Evolutionary conservation across 1,284 basidiomycete species (phyloP), one percentile per base, ranked within the genome.

Genomic region (Cutaneotrichosporon sp.): DNA sequence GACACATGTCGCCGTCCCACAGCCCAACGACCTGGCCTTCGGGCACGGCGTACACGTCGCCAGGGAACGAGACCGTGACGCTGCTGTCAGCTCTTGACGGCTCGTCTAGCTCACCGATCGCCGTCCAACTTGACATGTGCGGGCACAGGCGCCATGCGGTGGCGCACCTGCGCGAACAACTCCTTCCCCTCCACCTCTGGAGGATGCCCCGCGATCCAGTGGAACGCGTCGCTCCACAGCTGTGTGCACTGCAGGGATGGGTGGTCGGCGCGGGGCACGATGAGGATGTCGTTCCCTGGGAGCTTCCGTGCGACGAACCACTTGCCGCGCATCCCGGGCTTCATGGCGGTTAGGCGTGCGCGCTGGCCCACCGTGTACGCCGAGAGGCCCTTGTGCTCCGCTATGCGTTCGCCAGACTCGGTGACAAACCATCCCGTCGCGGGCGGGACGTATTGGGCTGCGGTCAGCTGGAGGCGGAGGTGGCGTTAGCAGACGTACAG

Each of bases 311-410:
- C 87, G 0, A 97, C 91, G 70, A 88, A 95, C 82, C 89, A 85
- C 68, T 84, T 85, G 56, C 84, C 73, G 0, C 78, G 73, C 79
- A 87, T 81, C 0, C 92, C 91, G 0, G 38, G 38, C 7, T 42
- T 42, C 16, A 42, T 8, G 0, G 92, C 90, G 1, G 80, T 72
- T 14, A 97, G 78, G 25, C 86, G 83, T 0, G 90, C 88, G 5
- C 84, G 80, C 75, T 92, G 88, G 0, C 95, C 95, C 36, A 98
- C 88, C 0, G 95, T 97, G 67, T 87, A 91, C n/a, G 84, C 85
- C 87, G 92, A 95, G 0, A 95, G 77, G 0, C 95, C 95, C 1
- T 82, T 65, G 73, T 98, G 95, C 29, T 77, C 67, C 1, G 85
- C 88, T 0, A 92, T 57, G 1, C 80, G 72, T 33, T 82, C 79